Evolutionary conservation across 352 stramenopile species (phyloP), one percentile per base, ranked within the genome.

Genomic region (Pythium coloratum): DNA sequence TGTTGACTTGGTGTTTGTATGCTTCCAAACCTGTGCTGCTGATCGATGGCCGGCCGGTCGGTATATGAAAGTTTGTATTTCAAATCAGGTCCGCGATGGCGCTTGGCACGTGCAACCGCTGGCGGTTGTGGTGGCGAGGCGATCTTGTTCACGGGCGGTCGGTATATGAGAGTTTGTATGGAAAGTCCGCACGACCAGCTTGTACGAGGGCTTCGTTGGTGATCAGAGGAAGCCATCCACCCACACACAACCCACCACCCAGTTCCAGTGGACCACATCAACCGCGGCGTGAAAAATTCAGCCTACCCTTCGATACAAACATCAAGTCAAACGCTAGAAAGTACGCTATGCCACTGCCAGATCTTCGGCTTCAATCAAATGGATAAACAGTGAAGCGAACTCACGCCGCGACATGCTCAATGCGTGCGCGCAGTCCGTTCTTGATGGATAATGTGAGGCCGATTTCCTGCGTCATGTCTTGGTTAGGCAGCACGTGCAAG

Each of bases 391-490:
- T 30, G 5, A 55, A 6, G 28, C 5, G 18, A 56, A 6, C 28
- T 47, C 55, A 28, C 18, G 38, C 32, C 33, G 40, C 34, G 16
- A 70, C 61, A 24, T 26, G 13, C n/a, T 53, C 46, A 7, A 69
- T 51, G 16, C 36, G 26, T 2, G 66, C 59, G 26, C 58, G 62
- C 24, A 72, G 59, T 9, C 66, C 66, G n/a, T 72, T 26, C 66
- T 72, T 72, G 72, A 90, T 88, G 26, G 80, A 72, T 18, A 89
- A 55, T 6, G 81, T 85, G 53, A 89, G 79, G 2, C 76, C 77
- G 26, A 78, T 76, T 7, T 75, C 65, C 47, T 89, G 84, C 14
- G 71, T 73, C 26, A 82, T 73, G 42, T 78, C 64, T 36, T 86
- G 76, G 1, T 59, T 63, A 0, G 76, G 72, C 7, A 71, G 55